Evolutionary conservation across 2,329 filamentous ascomycete species (phyloP).

Genomic region (Dothideomycetes sp.): DNA sequence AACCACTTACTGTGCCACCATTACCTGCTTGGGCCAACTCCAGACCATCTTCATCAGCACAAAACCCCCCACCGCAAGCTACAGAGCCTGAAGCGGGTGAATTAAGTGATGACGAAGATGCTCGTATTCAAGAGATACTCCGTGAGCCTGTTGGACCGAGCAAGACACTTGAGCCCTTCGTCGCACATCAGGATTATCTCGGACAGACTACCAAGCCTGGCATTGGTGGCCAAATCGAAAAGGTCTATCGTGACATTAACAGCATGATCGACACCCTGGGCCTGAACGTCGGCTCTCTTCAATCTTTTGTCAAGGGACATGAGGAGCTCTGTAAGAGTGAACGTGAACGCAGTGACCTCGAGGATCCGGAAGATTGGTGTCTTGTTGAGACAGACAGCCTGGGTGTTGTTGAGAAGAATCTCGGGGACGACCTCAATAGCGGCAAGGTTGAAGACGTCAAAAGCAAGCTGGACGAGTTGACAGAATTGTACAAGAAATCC

Average conservation of each 20-base stretch:
- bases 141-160: constrained; percentile 50
- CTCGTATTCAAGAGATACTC: constrained; percentile 53
- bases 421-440: constrained; percentile 55
- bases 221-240: constrained; percentile 36
- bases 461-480: constrained; percentile 56
- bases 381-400: constrained; percentile 67
- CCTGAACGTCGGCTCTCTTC: constrained; percentile 63
- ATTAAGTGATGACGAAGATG: constrained; percentile 58
- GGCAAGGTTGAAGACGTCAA: constrained; percentile 59
- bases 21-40: constrained; percentile 7
- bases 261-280: constrained; percentile 92
- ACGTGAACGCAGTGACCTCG: constrained; percentile 55
- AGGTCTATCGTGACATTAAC: constrained; percentile 66
- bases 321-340: constrained; percentile 40
- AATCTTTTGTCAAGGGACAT: constrained; percentile 56
- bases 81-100: constrained; percentile 30
- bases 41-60: constrained; percentile 14
- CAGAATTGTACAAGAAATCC: constrained; percentile 59
- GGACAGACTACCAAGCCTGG: constrained; percentile 29
- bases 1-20: constrained; percentile 11
- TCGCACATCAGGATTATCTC: constrained; percentile 41
- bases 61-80: constrained; percentile 15
- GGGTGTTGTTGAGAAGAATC: constrained; percentile 34
- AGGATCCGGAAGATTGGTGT: constrained; percentile 49
- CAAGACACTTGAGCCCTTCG: constrained; percentile 54